Percentiles rank a stretch among this genome's conserved stretches.
phyloP scores from a whole-genome alignment of 2,329 filamentous ascomycete species.

The Ophiostoma sp. region DNA sequence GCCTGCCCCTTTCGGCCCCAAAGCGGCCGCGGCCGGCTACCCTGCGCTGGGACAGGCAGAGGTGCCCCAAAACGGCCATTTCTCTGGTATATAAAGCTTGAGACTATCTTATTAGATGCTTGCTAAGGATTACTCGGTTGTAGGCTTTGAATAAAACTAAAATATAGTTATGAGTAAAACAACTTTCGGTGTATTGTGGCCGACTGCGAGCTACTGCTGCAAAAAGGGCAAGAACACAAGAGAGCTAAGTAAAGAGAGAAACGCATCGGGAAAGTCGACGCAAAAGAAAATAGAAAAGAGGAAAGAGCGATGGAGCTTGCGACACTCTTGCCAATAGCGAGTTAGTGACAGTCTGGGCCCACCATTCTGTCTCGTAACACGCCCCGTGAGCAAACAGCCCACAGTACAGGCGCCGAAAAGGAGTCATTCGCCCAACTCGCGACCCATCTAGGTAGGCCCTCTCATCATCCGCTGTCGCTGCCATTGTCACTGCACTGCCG shows the following conservation, averaged over 20 bases:
- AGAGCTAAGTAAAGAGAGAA: not conserved
- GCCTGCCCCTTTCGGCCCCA: slow-evolving; percentile 16
- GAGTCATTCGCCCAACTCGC: slow-evolving; percentile 12
- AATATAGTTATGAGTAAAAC: too few species aligned
- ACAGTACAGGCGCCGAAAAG: slow-evolving; percentile 16
- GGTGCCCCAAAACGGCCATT: not conserved
- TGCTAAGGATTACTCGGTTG: too few species aligned
- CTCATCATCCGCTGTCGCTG: not conserved
- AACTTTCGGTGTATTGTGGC: not conserved
- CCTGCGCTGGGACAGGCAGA: slow-evolving; percentile 4
- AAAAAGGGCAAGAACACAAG: not conserved
- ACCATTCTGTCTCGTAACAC: slow-evolving; percentile 14
- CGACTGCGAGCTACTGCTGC: not conserved
- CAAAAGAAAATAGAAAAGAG: not conserved
- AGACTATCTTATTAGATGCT: not conserved
- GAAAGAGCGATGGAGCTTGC: slow-evolving; percentile 7
- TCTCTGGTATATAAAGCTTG: not conserved
- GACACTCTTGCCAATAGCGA: slow-evolving; percentile 9
- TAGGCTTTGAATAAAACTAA: too few species aligned
- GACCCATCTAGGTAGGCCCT: slow-evolving; percentile 14
- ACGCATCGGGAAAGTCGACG: not conserved
- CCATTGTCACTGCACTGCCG: not conserved
- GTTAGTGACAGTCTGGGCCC: slow-evolving; percentile 4
- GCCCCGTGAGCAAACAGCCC: slow-evolving; percentile 16
- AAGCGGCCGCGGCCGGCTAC: slow-evolving; percentile 19